Evolutionary conservation across 2,329 filamentous ascomycete species (phyloP).

Genomic region (Setomelanomma holmii): DNA sequence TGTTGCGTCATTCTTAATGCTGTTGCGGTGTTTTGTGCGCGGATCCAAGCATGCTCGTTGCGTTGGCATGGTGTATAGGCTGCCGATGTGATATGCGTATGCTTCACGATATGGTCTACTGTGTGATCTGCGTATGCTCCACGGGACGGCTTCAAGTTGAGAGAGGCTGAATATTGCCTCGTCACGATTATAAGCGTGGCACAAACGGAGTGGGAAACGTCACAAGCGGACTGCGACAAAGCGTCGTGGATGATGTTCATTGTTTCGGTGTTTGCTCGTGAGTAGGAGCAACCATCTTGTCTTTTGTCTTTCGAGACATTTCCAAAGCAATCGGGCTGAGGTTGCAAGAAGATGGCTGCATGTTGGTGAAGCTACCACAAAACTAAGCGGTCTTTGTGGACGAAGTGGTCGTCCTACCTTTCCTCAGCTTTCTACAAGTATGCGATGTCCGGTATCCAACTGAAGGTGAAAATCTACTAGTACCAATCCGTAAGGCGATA

Average conservation of each 20-base stretch:
- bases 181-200: not conserved
- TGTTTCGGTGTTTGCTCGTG: not conserved
- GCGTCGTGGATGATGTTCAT: not conserved
- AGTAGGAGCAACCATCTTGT: not conserved
- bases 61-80: not conserved
- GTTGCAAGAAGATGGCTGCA: not conserved
- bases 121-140: not conserved
- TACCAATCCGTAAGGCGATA: too few species aligned
- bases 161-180: not conserved
- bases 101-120: not conserved
- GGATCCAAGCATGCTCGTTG: not conserved
- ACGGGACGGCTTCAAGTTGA: not conserved
- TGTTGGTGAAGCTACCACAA: too few species aligned
- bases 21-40: not conserved
- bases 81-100: not conserved
- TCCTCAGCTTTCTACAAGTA: too few species aligned
- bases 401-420: too few species aligned
- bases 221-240: constrained; percentile 1
- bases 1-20: not conserved
- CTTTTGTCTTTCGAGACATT: not conserved
- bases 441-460: too few species aligned
- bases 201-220: not conserved
- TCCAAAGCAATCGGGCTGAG: too few species aligned
- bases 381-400: too few species aligned
- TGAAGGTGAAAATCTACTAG: too few species aligned